Percentiles rank a stretch among this genome's conserved stretches.
These are phyloP conservation scores for Phytomonas sp. DNA, from an alignment of 208 protist genomes.

Conservation along the genomic window DNA sequence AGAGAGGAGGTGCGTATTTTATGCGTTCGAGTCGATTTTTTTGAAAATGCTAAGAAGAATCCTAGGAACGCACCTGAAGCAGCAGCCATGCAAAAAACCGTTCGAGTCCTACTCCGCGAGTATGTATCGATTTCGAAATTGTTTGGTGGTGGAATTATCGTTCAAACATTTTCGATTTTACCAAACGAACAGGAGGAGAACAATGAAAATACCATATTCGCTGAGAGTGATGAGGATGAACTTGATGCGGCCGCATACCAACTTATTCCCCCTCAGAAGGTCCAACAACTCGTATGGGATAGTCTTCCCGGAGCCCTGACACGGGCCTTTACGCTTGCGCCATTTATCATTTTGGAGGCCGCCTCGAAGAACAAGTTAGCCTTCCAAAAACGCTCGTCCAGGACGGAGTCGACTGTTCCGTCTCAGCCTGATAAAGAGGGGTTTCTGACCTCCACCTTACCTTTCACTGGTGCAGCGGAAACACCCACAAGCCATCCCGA, in stretches of 20 bases:
- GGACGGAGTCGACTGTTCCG: background rate
- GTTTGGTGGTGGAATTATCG: constrained; percentile 22
- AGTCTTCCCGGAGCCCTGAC: constrained; percentile 27
- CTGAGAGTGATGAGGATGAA: constrained; percentile 13
- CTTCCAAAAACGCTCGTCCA: background rate
- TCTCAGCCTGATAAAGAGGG: background rate
- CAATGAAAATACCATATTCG: background rate
- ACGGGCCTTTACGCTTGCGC: constrained; percentile 33
- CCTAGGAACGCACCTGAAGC: background rate
- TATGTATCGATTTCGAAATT: background rate
- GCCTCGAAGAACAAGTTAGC: background rate
- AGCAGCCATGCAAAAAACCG: background rate
- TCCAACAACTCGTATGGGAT: constrained; percentile 17
- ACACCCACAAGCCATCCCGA: background rate
- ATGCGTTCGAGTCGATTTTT: constrained; percentile 8
- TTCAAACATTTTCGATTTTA: constrained; percentile 71
- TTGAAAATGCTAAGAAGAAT: background rate
- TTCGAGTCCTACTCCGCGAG: background rate
- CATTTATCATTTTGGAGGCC: background rate
- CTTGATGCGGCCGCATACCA: constrained; percentile 30
- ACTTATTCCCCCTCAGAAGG: constrained; percentile 23
- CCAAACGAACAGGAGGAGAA: background rate
- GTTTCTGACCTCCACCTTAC: background rate
- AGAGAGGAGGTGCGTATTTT: constrained; percentile 63
- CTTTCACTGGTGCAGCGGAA: background rate